These are phyloP conservation scores for Cordyceps javanica DNA, from an alignment of 2,329 filamentous ascomycete genomes.

Conservation along the genomic window DNA sequence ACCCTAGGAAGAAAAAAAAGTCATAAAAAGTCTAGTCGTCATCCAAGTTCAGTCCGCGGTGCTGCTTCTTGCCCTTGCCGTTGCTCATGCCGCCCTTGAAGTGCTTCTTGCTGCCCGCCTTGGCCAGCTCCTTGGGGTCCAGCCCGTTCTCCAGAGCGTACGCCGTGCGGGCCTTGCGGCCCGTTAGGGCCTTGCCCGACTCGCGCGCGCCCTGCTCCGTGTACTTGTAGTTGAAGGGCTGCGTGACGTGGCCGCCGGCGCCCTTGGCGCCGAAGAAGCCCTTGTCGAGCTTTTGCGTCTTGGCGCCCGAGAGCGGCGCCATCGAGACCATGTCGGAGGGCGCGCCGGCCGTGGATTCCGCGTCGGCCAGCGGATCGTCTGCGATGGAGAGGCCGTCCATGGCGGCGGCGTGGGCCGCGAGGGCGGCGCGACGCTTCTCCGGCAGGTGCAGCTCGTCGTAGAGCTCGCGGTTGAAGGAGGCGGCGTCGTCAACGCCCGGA, in stretches of 20 bases:
- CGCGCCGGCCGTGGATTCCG: conserved; percentile 26
- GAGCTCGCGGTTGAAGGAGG: conserved; percentile 80
- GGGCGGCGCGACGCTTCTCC: conserved; percentile 65
- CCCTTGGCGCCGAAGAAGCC: conserved; percentile 74
- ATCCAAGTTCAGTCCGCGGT: conserved; percentile 15
- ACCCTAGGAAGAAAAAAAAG: not conserved
- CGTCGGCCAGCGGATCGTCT: conserved; percentile 25
- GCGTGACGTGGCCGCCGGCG: conserved; percentile 59
- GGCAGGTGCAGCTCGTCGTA: conserved; percentile 81
- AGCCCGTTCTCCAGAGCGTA: conserved; percentile 78
- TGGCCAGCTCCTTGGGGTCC: conserved; percentile 69
- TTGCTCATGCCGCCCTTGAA: conserved; percentile 72
- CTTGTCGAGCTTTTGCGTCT: conserved; percentile 74
- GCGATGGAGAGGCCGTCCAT: conserved; percentile 37
- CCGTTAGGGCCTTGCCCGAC: conserved; percentile 61
- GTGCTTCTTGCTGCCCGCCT: conserved; percentile 77
- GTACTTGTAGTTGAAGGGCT: conserved; percentile 89
- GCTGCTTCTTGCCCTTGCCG: conserved; percentile 45
- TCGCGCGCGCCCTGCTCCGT: conserved; percentile 61
- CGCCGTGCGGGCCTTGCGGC: conserved; percentile 76
- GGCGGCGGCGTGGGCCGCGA: conserved; percentile 46
- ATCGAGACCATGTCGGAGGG: conserved; percentile 40
- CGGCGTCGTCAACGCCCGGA: conserved; percentile 62
- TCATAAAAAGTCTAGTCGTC: conserved; percentile 10
- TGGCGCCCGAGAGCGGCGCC: conserved; percentile 55